Base-by-base conservation (phyloP, 495 filamentous ascomycete genomes). In the Podospora pseudocomata region DNA sequence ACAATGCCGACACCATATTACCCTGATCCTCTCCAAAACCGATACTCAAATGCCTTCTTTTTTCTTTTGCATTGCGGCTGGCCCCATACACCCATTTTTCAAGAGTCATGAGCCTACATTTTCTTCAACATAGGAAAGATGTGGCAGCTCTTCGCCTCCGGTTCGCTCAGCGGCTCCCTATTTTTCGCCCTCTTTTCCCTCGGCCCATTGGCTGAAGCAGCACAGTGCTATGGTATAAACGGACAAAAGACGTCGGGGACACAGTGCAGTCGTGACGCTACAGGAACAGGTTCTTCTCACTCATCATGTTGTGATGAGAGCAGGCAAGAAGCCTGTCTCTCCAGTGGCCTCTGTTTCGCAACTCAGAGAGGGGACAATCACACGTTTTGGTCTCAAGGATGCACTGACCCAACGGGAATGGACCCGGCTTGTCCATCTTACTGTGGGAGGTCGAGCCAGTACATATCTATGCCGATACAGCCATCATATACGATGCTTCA, bases 401-500 rank as follows among this genome's bases (percentile, higher is more conserved):
- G 76, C 62, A 78, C 76, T 16, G 74, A 78, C 64, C 64, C 74
- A 2, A 73, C 71, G 7, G 75, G 75, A 19, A 67, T 70, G 56
- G 74, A 78, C 63, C 68, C 72, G 11, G 69, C 70, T 19, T 78
- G 76, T 63, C 76, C 76, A 15, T 73, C 74, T 18, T 78, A 76
- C 62, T 78, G 76, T 26, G 70, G 65, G 18, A 56, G 60, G 44
- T 60, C 67, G 1, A 69, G 58, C 59, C 65, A 65, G 30, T 64
- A 67, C 58, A 70, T 70, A 26, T 70, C 64, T 3, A 62, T 66
- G 44, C 70, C 70, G 15, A 39, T 78, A 4, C 73, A 73, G 62
- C 13, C 72, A 15, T 78, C 70, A 0, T 72, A 72, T 34, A 70
- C 70, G 1, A 69, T 72, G 67, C 54, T 65, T 3, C 69, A 65